Base-by-base conservation (phyloP, 495 filamentous ascomycete species). In the Penicillium bovifimosum region DNA sequence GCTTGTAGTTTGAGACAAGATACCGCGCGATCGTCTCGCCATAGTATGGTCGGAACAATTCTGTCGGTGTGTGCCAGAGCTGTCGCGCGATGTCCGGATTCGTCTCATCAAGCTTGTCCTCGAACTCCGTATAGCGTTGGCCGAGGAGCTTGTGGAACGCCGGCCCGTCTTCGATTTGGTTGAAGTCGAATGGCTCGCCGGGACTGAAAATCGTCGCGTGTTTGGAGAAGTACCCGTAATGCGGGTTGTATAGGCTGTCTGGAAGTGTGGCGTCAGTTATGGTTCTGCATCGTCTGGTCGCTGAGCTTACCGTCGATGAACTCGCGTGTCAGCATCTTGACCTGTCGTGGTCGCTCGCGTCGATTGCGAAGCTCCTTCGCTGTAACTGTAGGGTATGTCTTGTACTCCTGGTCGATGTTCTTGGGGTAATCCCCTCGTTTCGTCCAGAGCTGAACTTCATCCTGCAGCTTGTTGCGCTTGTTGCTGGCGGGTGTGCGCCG, bases 221-320 rank as follows among this genome's bases (percentile, higher is more conserved):
- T 66, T 96, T 96, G 29, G 91, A 90, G 72, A 99, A 99, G 71
- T 97, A 99, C 47, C 93, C 93, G 60, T 99, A 99, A 65, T 91
- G 74, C 0, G 91, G 92, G 67, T 99, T 99, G 67, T 99, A 99
- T 28, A 99, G 74, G 60, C 88, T 92, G 70, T 99, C 93, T 96
- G 55, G 8, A 52, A 26, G 8, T 1, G 33, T 20, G 40, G 43
- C 27, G 44, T 65, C 43, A 58, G 47, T 13, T 14, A 11, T 11
- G 55, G 34, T 35, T 47, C 20, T 17, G 2, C 35, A 35, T 16
- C 16, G 38, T 14, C 13, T 29, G 31, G 42, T 32, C 27, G 28
- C 43, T 34, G 32, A 52, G 49, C 72, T 54, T 64, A 95, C 91
- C 91, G 69, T 99, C 93, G 60, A 99, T 93, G 65, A 97, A 99